phyloP scores from a whole-genome alignment of 1,139 yeast species.

The Wickerhamomyces sp. region DNA sequence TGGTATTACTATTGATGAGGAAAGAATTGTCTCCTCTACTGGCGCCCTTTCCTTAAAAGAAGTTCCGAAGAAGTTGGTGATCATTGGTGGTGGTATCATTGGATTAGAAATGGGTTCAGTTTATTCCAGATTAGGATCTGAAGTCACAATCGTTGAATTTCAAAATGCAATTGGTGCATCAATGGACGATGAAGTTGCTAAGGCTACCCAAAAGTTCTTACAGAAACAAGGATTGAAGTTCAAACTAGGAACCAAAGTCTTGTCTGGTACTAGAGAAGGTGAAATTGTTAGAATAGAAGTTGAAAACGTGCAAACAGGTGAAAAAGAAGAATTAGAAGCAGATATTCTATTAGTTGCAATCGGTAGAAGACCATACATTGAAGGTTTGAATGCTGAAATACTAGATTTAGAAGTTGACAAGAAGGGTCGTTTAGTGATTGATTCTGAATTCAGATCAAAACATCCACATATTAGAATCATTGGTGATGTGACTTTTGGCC shows the following conservation, averaged over 20 bases:
- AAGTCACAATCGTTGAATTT: slow-evolving; percentile 93
- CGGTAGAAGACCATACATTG: slow-evolving; percentile 97
- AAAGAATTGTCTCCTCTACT: slow-evolving; percentile 93
- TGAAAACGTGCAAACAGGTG: slow-evolving; percentile 86
- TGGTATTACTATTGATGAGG: slow-evolving; percentile 94
- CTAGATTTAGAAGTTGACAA: slow-evolving; percentile 88
- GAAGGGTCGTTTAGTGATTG: slow-evolving; percentile 90
- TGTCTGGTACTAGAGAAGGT: slow-evolving; percentile 82
- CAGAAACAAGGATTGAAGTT: slow-evolving; percentile 94
- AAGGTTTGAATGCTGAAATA: slow-evolving; percentile 84
- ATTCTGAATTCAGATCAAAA: slow-evolving; percentile 89
- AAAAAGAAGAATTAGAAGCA: slow-evolving; percentile 74
- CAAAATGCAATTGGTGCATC: slow-evolving; percentile 89
- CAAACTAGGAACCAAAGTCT: slow-evolving; percentile 89
- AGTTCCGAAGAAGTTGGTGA: slow-evolving; percentile 85
- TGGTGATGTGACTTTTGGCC: slow-evolving; percentile 98
- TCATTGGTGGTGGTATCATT: slow-evolving; percentile 99
- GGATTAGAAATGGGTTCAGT: slow-evolving; percentile 99
- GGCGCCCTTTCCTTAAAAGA: slow-evolving; percentile 85
- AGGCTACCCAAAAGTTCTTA: slow-evolving; percentile 81
- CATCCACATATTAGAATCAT: slow-evolving; percentile 91
- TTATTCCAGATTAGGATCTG: slow-evolving; percentile 91
- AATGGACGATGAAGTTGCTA: slow-evolving; percentile 95
- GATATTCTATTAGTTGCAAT: slow-evolving; percentile 95
- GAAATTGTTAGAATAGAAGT: slow-evolving; percentile 82